These are phyloP conservation scores for Plasmodium reichenowi DNA, from an alignment of 169 alveolate species.

Conservation along the genomic window DNA sequence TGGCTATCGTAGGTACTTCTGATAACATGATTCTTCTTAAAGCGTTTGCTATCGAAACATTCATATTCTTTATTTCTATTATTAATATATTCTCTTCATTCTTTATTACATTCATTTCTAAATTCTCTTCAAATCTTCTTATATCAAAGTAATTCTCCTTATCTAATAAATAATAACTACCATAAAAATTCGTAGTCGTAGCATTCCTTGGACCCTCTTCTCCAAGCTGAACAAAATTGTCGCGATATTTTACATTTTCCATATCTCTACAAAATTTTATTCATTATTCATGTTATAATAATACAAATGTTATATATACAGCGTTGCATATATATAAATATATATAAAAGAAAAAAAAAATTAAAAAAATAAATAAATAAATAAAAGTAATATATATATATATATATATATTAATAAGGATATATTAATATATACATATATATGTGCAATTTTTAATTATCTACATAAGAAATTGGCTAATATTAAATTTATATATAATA, in stretches of 20 bases:
- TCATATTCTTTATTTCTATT: constrained; percentile 90
- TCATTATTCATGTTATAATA: constrained; percentile 1
- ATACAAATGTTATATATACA: background rate
- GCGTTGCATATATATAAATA: background rate
- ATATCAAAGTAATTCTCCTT: constrained; percentile 54
- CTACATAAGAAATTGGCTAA: too few relatives aligned
- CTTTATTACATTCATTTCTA: constrained; percentile 79
- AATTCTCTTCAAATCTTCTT: constrained; percentile 60
- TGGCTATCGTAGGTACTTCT: constrained; percentile 98
- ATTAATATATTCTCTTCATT: constrained; percentile 79
- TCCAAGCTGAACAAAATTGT: constrained; percentile 33
- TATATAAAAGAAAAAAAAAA: background rate
- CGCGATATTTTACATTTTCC: constrained; percentile 35
- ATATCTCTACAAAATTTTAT: constrained; percentile 1
- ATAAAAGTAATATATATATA: background rate
- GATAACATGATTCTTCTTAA: constrained; percentile 95
- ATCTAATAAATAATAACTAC: constrained; percentile 51
- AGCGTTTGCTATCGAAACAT: constrained; percentile 96
- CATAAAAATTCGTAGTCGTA: constrained; percentile 70
- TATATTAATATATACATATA: background rate
- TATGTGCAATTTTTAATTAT: too few relatives aligned
- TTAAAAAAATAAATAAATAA: too few relatives aligned
- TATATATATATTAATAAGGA: background rate
- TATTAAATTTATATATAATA: too few relatives aligned
- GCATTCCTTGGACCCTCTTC: constrained; percentile 74